Percentiles rank a stretch among this genome's conserved stretches.
Conservation (phyloP, 2,329 filamentous ascomycete genomes). For the Aureobasidium zeae region DNA sequence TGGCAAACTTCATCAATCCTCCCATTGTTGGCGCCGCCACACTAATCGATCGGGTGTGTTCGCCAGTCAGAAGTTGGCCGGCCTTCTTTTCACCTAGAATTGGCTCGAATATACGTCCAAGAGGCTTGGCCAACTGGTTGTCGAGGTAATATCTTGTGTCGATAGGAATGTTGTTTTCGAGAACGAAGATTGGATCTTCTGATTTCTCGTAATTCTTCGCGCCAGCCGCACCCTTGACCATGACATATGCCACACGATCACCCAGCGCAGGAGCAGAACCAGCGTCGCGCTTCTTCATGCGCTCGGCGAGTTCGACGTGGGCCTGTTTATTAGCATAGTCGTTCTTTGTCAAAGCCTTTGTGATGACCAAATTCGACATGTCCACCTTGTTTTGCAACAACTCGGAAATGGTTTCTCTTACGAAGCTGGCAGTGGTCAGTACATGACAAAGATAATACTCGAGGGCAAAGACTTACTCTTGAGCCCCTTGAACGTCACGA, state of each 20-base stretch:
- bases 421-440: slow-evolving; percentile 57
- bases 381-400: slow-evolving; percentile 95
- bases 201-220: slow-evolving; percentile 96
- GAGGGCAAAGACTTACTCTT: slow-evolving; percentile 59
- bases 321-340: slow-evolving; percentile 90
- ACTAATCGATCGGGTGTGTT: slow-evolving; percentile 88
- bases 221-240: slow-evolving; percentile 80
- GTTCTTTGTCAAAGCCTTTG: slow-evolving; percentile 86
- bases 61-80: slow-evolving; percentile 74
- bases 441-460: background rate
- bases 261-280: slow-evolving; percentile 87
- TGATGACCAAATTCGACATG: slow-evolving; percentile 98
- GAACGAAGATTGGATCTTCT: slow-evolving; percentile 91
- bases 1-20: slow-evolving; percentile 95
- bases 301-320: slow-evolving; percentile 86
- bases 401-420: slow-evolving; percentile 92
- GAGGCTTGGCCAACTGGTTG: slow-evolving; percentile 91
- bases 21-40: slow-evolving; percentile 86
- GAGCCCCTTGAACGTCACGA: slow-evolving; percentile 76
- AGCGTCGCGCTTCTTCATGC: slow-evolving; percentile 94
- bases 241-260: slow-evolving; percentile 96
- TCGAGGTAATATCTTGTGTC: slow-evolving; percentile 98
- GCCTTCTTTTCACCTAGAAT: slow-evolving; percentile 92
- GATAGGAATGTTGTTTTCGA: slow-evolving; percentile 95
- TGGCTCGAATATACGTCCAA: slow-evolving; percentile 93